Evolutionary conservation across 2,329 filamentous ascomycete genomes (phyloP).

Genomic region (Fusarium sp.): DNA sequence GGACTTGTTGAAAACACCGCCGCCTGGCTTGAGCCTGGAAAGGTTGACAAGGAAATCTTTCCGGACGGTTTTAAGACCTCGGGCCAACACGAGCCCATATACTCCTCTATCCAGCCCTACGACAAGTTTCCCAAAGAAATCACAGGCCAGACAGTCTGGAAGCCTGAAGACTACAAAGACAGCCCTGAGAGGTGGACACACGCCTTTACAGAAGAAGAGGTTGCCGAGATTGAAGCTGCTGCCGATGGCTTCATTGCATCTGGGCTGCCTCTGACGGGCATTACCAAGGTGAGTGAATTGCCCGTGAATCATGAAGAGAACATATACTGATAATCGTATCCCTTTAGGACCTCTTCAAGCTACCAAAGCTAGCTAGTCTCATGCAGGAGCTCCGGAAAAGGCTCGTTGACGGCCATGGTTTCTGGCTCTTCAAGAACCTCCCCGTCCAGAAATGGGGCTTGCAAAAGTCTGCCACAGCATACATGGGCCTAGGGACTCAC

Average conservation of each 20-base stretch:
- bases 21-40: background rate
- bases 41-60: conserved; percentile 49
- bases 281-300: conserved; percentile 15
- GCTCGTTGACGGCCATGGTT: conserved; percentile 84
- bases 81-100: conserved; percentile 81
- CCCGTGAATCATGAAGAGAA: no score
- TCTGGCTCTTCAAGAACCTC: conserved; percentile 90
- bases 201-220: conserved; percentile 67
- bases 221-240: conserved; percentile 20
- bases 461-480: conserved; percentile 84
- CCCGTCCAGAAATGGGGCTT: conserved; percentile 82
- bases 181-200: conserved; percentile 82
- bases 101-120: conserved; percentile 77
- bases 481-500: conserved; percentile 88
- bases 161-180: conserved; percentile 73
- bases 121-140: conserved; percentile 80
- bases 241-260: conserved; percentile 25
- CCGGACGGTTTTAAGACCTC: conserved; percentile 68
- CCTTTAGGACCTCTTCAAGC: conserved; percentile 55
- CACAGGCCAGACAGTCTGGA: conserved; percentile 81
- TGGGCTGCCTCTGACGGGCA: conserved; percentile 16
- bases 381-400: conserved; percentile 56
- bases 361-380: conserved; percentile 50
- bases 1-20: background rate
- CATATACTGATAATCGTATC: background rate